phyloP scores from a whole-genome alignment of 176 grass and related monocot genomes.

The Aegilops umbellulata region DNA sequence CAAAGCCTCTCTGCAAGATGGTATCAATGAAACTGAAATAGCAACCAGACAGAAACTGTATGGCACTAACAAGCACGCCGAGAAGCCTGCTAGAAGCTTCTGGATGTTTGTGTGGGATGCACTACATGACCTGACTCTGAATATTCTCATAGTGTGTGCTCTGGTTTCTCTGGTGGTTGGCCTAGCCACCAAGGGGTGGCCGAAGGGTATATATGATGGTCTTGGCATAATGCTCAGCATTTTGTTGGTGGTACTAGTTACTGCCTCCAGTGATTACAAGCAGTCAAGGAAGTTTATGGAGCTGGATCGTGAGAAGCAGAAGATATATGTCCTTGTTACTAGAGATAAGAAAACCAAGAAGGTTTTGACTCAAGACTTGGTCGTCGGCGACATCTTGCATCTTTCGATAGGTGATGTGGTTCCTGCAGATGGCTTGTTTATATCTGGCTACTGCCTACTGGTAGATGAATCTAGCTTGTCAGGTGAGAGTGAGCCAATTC shows the following conservation, averaged over 20 bases:
- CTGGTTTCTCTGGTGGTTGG: conserved; percentile 73
- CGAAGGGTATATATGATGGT: conserved; percentile 84
- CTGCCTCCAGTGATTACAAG: conserved; percentile 81
- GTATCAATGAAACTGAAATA: conserved; percentile 49
- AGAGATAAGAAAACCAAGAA: conserved; percentile 65
- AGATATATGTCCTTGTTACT: conserved; percentile 67
- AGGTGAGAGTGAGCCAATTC: conserved; percentile 73
- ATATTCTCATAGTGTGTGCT: conserved; percentile 74
- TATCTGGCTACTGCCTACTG: conserved; percentile 71
- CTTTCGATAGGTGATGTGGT: conserved; percentile 83
- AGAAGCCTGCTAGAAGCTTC: conserved; percentile 79
- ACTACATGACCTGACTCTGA: conserved; percentile 79
- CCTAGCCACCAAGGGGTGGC: conserved; percentile 79
- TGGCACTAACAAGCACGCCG: conserved; percentile 58
- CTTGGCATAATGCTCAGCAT: conserved; percentile 87
- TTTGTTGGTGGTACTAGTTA: conserved; percentile 83
- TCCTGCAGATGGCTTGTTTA: conserved; percentile 82
- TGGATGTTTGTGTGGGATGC: conserved; percentile 96
- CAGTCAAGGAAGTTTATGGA: conserved; percentile 87
- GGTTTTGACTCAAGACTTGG: conserved; percentile 69
- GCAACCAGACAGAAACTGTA: conserved; percentile 57
- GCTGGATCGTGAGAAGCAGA: conserved; percentile 82
- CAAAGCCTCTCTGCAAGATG: conserved; percentile 55
- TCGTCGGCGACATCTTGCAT: conserved; percentile 90
- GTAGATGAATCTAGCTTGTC: conserved; percentile 89